These are phyloP conservation scores for Rubia balearica DNA, from an alignment of 305 asterid genomes.

Conservation along the genomic window DNA sequence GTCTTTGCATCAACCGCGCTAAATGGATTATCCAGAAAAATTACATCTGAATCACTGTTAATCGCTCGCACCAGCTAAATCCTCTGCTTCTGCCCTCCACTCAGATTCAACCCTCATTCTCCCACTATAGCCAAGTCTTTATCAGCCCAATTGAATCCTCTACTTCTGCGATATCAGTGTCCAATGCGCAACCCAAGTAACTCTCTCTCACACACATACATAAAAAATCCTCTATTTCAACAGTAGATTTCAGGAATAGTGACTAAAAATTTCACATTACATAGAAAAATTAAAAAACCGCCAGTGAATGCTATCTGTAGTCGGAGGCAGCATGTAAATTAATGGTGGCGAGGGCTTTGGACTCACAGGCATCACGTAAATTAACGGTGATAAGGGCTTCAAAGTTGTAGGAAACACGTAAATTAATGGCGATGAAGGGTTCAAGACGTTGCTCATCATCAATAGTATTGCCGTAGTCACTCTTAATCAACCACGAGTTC, in stretches of 20 bases:
- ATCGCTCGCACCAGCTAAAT: too few relatives aligned
- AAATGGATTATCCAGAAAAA: too few relatives aligned
- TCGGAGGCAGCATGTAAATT: conserved; percentile 53
- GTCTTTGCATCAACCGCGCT: too few relatives aligned
- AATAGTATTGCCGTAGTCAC: conserved; percentile 94
- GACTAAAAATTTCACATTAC: not conserved
- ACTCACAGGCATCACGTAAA: conserved; percentile 22
- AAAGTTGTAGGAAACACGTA: conserved; percentile 12
- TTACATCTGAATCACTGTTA: too few relatives aligned
- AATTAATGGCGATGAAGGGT: too few relatives aligned
- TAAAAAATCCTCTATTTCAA: not conserved
- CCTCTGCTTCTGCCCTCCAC: too few relatives aligned
- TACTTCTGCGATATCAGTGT: too few relatives aligned
- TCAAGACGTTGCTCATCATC: conserved; percentile 78
- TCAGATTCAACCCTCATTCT: too few relatives aligned
- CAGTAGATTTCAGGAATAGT: not conserved
- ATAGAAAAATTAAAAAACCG: not conserved
- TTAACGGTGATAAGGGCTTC: conserved; percentile 72
- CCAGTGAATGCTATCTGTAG: conserved; percentile 43
- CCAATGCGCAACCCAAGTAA: conserved; percentile 22
- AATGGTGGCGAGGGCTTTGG: too few relatives aligned
- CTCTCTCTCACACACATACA: not conserved
- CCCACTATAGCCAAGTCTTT: not conserved
- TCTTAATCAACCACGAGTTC: conserved; percentile 96
- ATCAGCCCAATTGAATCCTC: not conserved